phyloP scores from a whole-genome alignment of 768 basidiomycete species.

The Mycena alexandri region DNA sequence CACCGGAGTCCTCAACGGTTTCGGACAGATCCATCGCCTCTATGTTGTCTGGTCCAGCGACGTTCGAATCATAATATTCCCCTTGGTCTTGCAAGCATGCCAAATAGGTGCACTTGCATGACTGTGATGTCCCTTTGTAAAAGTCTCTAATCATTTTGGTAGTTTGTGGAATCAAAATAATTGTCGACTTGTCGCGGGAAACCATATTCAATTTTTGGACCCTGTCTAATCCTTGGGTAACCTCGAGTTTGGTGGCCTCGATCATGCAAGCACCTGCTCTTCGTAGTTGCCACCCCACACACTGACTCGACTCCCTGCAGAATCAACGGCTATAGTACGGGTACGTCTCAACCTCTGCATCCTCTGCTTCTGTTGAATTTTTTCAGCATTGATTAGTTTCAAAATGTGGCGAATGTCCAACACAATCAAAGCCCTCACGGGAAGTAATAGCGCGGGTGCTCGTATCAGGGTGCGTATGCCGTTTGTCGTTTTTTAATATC shows the following conservation, averaged over 20 bases:
- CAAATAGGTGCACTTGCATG: conserved; percentile 13
- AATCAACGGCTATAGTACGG: conserved; percentile 21
- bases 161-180: conserved; percentile 8
- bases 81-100: neutral
- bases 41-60: conserved; percentile 7
- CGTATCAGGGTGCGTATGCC: conserved; percentile 6
- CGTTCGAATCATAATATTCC: neutral
- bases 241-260: neutral
- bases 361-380: neutral
- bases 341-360: neutral
- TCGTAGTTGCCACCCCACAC: too few species aligned
- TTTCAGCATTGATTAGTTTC: conserved; percentile 14
- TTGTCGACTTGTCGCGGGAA: conserved; percentile 18
- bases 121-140: neutral
- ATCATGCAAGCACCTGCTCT: neutral
- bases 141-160: too few species aligned
- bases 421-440: conserved; percentile 13
- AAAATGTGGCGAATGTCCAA: conserved; percentile 3
- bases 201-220: conserved; percentile 11
- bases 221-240: conserved; percentile 16
- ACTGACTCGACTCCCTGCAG: conserved; percentile 7
- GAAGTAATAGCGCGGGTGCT: conserved; percentile 4
- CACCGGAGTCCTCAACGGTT: neutral
- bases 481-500: neutral
- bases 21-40: conserved; percentile 8